phyloP scores from a whole-genome alignment of 805 yeast genomes.

The Candida corydali region DNA sequence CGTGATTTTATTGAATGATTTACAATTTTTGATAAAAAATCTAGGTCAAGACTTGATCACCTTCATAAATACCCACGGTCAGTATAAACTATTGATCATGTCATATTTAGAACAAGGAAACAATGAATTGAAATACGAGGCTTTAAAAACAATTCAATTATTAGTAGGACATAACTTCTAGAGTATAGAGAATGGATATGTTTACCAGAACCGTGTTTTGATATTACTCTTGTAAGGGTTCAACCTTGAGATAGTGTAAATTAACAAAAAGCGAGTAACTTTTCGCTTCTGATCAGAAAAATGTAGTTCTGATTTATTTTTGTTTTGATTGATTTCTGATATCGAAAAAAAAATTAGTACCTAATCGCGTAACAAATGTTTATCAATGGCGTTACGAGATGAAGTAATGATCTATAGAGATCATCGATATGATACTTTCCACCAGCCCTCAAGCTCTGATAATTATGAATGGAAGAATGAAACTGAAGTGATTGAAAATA shows the following conservation, averaged over 20 bases:
- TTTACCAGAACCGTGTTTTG: too few relatives aligned
- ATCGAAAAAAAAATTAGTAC: too few relatives aligned
- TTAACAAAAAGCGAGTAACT: too few relatives aligned
- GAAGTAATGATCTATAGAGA: constrained; percentile 17
- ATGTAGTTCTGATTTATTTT: too few relatives aligned
- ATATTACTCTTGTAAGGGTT: too few relatives aligned
- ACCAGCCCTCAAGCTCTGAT: constrained; percentile 12
- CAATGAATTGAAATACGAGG: constrained; percentile 89
- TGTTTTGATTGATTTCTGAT: too few relatives aligned
- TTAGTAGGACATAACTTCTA: constrained; percentile 80
- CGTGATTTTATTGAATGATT: constrained; percentile 40
- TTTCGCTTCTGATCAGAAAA: too few relatives aligned
- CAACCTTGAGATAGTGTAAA: too few relatives aligned
- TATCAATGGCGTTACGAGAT: not conserved
- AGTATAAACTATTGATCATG: constrained; percentile 76
- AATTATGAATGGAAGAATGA: constrained; percentile 11
- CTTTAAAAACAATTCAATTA: constrained; percentile 90
- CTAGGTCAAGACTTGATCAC: constrained; percentile 35
- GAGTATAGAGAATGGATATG: too few relatives aligned
- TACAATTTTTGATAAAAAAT: constrained; percentile 38
- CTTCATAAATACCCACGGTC: constrained; percentile 45
- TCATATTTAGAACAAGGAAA: constrained; percentile 70
- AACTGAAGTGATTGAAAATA: constrained; percentile 3
- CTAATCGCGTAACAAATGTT: constrained; percentile 30
- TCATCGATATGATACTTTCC: constrained; percentile 19